Base-by-base conservation (phyloP, 192 early-diverging fungal genomes). In the Cetraspora pellucida region DNA sequence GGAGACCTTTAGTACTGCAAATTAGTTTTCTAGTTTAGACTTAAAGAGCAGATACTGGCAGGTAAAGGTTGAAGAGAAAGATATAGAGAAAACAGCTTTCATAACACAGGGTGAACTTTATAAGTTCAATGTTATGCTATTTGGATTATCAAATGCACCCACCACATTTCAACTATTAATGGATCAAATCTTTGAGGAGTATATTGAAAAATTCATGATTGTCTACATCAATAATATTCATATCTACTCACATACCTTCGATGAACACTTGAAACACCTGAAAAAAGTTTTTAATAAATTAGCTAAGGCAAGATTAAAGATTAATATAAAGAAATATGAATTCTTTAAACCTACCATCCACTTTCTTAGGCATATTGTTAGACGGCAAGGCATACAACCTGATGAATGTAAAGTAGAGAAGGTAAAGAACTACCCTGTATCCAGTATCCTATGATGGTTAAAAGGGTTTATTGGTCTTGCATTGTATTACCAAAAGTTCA, bases 141-240 rank as follows among this genome's bases (percentile, higher is more conserved):
- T 85, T 17, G 78, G 82, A 0, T 73, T 85, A 0, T 72, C 54
- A 8, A 85, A 85, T 60, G 79, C 83, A 0, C 85, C 82, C 0
- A 82, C 80, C 0, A 74, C 82, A 0, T 87, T 87, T 19, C 80
- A 87, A 74, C 59, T 63, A 0, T 57, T 86, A 19, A 81, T 86
- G 77, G 84, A 87, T 31, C 64, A 75, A 16, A 70, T 86, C 3
- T 28, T 87, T 6, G 21, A 31, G 0, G 79, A 78, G 0, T 58
- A 69, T 10, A 23, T 79, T 2, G 76, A 80, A 23, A 68, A 75
- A 3, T 78, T 75, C 45, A 45, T 68, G 0, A 55, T 84, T 0
- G 79, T 77, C 0, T 86, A 86, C 27, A 52, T 86, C 7, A 83
- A 90, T 71, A 80, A 88, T 70, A 81, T 90, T n/a, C 65, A 85